Base-by-base conservation (phyloP, 2,329 filamentous ascomycete species). In the Cladophialophora yegresii region DNA sequence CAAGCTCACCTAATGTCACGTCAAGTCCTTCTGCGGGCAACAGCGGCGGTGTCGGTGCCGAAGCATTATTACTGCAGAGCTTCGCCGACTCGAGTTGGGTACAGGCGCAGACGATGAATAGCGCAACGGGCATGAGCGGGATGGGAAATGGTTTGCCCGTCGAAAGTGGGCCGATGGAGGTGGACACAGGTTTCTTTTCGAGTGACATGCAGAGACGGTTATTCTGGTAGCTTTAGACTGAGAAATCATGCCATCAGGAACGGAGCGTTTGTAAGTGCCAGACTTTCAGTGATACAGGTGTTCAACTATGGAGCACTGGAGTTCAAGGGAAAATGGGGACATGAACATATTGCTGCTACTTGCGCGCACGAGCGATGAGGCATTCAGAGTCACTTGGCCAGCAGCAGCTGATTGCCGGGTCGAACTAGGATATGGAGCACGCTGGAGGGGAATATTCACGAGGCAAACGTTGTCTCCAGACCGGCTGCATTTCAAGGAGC, bases 1-100 rank as follows among this genome's bases (percentile, higher is more conserved):
- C 59, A 13, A 54, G 45, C 54, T 53, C 43, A 30, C 58, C 55
- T 40, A 58, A 53, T 30, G 47, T 61, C 36, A 59, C 47, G 10
- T 49, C 61, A 10, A 61, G 53, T 23, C 32, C 62, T 16, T 23
- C 62, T 16, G 47, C 61, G 32, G 54, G 51, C n/a, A 65, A 40
- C 13, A 13, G 33, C 5, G 63, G 53, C 43, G 63, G 60, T 22
- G 50, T 66, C 36, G 57, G 61, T n/a, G 60, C 63, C 28, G 66
- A 68, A 56, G 66, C 66, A 2, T 36, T 68, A 0, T 47, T 68
- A 12, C 63, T 68, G 9, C 66, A 68, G 43, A 66, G 58, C 33
- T 66, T 68, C 22, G 66, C 66, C 32, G 66, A 68, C 28, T 63
- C 61, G n/a, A 64, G 43, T n/a, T 67, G 65, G 65, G 62, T 62